These are phyloP conservation scores for Penicillium cataractarum DNA, from an alignment of 495 filamentous ascomycete species.

Conservation along the genomic window DNA sequence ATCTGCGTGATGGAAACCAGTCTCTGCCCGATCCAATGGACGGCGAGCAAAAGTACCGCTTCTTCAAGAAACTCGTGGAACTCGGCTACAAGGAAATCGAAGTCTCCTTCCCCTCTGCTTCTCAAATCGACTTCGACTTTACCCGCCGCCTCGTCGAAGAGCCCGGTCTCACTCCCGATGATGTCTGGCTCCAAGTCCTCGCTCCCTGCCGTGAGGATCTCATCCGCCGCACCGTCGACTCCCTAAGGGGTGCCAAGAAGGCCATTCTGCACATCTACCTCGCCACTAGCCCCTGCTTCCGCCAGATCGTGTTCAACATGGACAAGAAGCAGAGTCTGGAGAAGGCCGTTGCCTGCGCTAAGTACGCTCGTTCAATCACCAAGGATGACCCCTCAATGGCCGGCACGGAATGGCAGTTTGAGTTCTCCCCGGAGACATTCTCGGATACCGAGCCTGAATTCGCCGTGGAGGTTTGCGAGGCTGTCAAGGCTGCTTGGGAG, in stretches of 20 bases:
- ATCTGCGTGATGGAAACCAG: constrained; percentile 88
- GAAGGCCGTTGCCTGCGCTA: constrained; percentile 84
- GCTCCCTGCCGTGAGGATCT: constrained; percentile 92
- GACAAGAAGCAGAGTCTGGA: constrained; percentile 79
- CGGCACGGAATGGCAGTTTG: constrained; percentile 86
- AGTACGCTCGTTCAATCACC: constrained; percentile 84
- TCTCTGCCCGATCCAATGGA: constrained; percentile 90
- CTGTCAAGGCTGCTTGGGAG: constrained; percentile 94
- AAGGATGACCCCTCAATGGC: constrained; percentile 84
- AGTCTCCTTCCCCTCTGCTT: constrained; percentile 92
- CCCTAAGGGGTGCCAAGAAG: constrained; percentile 87
- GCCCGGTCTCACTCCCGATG: constrained; percentile 82
- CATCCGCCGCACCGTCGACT: constrained; percentile 88
- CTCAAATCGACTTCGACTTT: constrained; percentile 94
- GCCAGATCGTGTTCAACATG: constrained; percentile 85
- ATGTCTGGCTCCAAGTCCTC: constrained; percentile 95
- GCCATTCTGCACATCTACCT: constrained; percentile 97
- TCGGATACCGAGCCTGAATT: constrained; percentile 88
- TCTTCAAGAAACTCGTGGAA: constrained; percentile 92
- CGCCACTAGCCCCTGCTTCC: constrained; percentile 92
- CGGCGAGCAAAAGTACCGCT: constrained; percentile 89
- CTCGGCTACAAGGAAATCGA: constrained; percentile 99
- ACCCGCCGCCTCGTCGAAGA: constrained; percentile 86
- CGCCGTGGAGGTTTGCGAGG: constrained; percentile 83
- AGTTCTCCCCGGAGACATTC: constrained; percentile 97